Conservation (phyloP, 2,329 filamentous ascomycete species). For the Hypocrella siamensis region DNA sequence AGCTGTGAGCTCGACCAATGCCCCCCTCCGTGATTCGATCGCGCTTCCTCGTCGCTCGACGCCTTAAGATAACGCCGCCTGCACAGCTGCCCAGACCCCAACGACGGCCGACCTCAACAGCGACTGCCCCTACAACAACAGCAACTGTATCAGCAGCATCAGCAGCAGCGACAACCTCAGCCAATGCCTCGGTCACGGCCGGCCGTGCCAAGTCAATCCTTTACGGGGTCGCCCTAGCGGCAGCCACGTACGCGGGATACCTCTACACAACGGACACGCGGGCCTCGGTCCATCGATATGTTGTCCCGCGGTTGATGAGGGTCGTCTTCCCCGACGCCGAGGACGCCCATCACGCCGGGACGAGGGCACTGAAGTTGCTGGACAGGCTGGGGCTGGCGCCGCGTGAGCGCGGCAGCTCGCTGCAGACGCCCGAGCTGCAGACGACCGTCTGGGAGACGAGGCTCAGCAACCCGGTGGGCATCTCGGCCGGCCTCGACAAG, state of each 20-base stretch:
- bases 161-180: constrained; percentile 17
- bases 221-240: constrained; percentile 24
- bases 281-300: constrained; percentile 51
- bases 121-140: no score
- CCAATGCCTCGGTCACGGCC: constrained; percentile 11
- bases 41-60: not conserved
- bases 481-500: constrained; percentile 93
- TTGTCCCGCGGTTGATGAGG: constrained; percentile 51
- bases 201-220: constrained; percentile 21
- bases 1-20: constrained; percentile 3
- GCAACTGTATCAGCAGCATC: no score
- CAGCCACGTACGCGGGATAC: constrained; percentile 34
- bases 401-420: constrained; percentile 49
- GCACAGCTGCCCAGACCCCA: no score
- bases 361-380: constrained; percentile 52
- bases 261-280: constrained; percentile 63
- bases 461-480: constrained; percentile 77
- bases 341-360: constrained; percentile 78
- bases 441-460: constrained; percentile 56
- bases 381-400: constrained; percentile 65
- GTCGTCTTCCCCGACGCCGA: constrained; percentile 61
- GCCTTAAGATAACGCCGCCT: no score
- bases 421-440: constrained; percentile 17
- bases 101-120: not conserved
- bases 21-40: constrained; percentile 6